Conservation (phyloP, 2,329 filamentous ascomycete species). For the Didymella arachidicola region DNA sequence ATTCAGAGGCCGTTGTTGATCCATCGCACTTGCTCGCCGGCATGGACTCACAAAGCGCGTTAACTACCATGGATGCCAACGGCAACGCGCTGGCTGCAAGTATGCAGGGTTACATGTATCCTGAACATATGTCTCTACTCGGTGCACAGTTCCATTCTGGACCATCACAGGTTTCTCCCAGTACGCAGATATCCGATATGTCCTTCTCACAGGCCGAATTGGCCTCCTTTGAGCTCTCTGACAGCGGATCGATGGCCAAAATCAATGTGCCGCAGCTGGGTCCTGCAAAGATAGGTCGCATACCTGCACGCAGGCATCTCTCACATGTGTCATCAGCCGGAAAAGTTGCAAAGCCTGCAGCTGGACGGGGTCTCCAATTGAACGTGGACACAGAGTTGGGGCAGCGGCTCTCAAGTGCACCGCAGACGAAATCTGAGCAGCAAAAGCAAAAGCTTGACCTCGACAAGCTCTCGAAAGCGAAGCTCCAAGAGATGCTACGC, state of each 20-base stretch:
- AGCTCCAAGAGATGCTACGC: conserved; percentile 27
- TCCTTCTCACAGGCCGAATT: neutral
- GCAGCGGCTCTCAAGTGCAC: conserved; percentile 10
- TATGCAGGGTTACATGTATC: neutral
- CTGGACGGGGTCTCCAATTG: too few relatives aligned
- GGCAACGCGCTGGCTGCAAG: too few relatives aligned
- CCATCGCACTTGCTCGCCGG: conserved; percentile 28
- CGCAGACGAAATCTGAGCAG: conserved; percentile 46
- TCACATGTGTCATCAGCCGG: neutral
- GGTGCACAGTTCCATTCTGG: neutral
- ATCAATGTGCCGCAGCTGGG: too few relatives aligned
- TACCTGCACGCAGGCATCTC: too few relatives aligned
- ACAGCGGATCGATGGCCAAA: too few relatives aligned
- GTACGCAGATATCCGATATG: neutral
- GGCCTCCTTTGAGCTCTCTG: neutral
- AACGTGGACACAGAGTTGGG: neutral
- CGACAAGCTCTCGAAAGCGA: conserved; percentile 33
- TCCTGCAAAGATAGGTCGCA: too few relatives aligned
- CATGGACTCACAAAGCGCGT: conserved; percentile 28
- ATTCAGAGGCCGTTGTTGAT: neutral
- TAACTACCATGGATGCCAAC: neutral
- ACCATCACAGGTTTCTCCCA: neutral
- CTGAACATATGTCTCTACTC: neutral
- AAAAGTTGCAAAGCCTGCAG: neutral
- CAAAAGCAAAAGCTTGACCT: conserved; percentile 31